Percentiles rank a stretch among this genome's conserved stretches.
Evolutionary conservation across 2,329 filamentous ascomycete species (phyloP).

Genomic region (Graphilbum sp.): DNA sequence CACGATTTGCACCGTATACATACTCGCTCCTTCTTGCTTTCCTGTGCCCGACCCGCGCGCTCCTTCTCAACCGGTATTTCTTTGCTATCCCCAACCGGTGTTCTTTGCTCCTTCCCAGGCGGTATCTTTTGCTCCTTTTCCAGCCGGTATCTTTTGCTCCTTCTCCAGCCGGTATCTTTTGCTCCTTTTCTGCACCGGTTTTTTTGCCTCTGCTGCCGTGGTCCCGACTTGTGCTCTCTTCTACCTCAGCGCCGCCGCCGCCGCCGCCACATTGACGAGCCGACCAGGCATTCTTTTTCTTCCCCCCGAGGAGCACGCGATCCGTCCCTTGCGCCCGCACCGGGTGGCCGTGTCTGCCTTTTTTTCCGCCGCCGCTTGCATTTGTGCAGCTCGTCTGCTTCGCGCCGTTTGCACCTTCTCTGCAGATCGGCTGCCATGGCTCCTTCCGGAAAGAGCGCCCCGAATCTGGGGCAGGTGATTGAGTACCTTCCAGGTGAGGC

Average conservation of each 20-base stretch:
- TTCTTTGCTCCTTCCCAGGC: background rate
- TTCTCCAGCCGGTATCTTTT: no score
- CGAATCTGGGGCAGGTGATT: slow-evolving; percentile 73
- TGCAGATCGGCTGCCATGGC: slow-evolving; percentile 27
- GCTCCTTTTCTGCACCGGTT: no score
- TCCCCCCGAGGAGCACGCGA: slow-evolving; percentile 3
- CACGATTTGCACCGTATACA: no score
- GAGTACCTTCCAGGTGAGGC: slow-evolving; percentile 97
- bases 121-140: background rate
- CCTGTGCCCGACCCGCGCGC: no score
- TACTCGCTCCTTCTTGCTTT: no score
- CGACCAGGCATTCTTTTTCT: background rate
- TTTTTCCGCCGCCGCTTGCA: background rate
- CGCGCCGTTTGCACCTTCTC: no score
- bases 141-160: background rate
- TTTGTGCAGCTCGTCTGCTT: no score
- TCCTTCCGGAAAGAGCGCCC: slow-evolving; percentile 26
- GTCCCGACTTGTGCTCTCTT: background rate
- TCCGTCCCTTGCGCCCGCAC: background rate
- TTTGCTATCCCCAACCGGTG: background rate
- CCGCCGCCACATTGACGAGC: no score
- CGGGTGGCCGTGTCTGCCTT: background rate
- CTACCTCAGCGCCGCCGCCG: background rate
- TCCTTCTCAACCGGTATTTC: no score
- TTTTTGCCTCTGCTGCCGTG: no score